Conservation (phyloP, 2,329 filamentous ascomycete species). For the Fusarium brevicatenulatum region DNA sequence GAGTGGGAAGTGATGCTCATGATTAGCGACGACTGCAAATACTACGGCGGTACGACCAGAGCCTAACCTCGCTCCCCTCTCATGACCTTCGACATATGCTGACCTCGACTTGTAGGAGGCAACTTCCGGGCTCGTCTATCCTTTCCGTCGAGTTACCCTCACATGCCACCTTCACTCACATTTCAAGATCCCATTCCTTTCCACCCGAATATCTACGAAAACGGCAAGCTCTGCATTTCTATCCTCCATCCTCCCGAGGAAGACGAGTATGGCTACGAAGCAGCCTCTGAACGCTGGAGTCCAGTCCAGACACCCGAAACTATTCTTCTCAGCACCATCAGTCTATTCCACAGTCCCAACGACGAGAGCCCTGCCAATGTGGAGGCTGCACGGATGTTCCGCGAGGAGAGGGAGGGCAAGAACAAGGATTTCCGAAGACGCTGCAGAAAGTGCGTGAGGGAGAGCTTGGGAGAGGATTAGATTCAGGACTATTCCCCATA, state of each 20-base stretch:
- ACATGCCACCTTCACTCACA: conserved; percentile 86
- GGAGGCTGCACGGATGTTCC: conserved; percentile 88
- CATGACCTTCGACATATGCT: conserved; percentile 15
- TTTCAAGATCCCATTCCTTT: conserved; percentile 87
- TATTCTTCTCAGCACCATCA: conserved; percentile 91
- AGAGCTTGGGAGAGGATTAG: conserved; percentile 80
- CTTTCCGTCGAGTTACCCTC: conserved; percentile 89
- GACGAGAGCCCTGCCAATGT: conserved; percentile 96
- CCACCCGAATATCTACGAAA: conserved; percentile 93
- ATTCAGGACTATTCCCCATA: not conserved
- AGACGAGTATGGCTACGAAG: conserved; percentile 93
- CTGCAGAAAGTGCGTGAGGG: conserved; percentile 81
- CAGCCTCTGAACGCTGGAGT: conserved; percentile 88
- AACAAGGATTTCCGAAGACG: conserved; percentile 79
- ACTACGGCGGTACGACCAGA: conserved; percentile 80
- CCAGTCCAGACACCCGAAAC: conserved; percentile 96
- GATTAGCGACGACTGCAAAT: conserved; percentile 93
- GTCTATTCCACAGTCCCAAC: conserved; percentile 90
- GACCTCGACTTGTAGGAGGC: conserved; percentile 68
- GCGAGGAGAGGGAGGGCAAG: conserved; percentile 74
- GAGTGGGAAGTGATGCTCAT: conserved; percentile 99
- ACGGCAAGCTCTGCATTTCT: conserved; percentile 92
- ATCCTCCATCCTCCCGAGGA: conserved; percentile 96
- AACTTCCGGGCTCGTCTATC: conserved; percentile 88
- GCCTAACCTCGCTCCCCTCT: not conserved